Conservation (phyloP, 2,329 filamentous ascomycete species). For the Nemania sp. region DNA sequence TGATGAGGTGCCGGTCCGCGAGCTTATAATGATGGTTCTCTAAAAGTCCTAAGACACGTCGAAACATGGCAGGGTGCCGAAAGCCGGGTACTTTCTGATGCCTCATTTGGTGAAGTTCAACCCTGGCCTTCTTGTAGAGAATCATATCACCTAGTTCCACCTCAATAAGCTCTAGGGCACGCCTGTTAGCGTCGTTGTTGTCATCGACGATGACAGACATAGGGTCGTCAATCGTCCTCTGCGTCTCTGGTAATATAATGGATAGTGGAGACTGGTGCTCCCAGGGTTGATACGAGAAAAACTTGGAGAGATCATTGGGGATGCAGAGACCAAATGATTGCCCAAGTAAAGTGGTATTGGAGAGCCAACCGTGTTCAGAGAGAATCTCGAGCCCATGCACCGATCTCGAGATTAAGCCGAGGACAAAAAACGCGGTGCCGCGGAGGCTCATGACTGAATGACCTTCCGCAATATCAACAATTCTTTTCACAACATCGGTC, state of each 20-base stretch:
- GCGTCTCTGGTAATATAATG: constrained; percentile 53
- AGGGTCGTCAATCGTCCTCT: constrained; percentile 55
- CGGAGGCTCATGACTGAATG: constrained; percentile 91
- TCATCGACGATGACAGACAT: constrained; percentile 60
- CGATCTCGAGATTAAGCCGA: constrained; percentile 90
- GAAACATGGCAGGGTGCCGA: constrained; percentile 75
- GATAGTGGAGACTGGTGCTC: constrained; percentile 52
- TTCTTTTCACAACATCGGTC: constrained; percentile 82
- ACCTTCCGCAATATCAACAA: constrained; percentile 83
- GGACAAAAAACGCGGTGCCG: constrained; percentile 94
- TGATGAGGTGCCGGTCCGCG: constrained; percentile 82
- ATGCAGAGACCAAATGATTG: constrained; percentile 86
- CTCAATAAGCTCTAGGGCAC: constrained; percentile 76
- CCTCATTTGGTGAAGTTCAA: constrained; percentile 76
- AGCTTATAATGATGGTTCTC: constrained; percentile 90
- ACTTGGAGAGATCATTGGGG: constrained; percentile 73
- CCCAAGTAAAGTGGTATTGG: constrained; percentile 81
- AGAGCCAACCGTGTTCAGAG: constrained; percentile 89
- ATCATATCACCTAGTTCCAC: constrained; percentile 92
- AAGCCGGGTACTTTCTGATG: constrained; percentile 77
- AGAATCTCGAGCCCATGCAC: constrained; percentile 91
- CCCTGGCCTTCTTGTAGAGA: constrained; percentile 82
- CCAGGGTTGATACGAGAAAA: constrained; percentile 74
- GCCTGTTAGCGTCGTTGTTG: constrained; percentile 66
- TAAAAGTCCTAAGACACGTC: constrained; percentile 80